A percentile compares a stretch with the other conserved stretches of the same genome.
Evolutionary conservation across 2,329 filamentous ascomycete genomes (phyloP).

Genomic region (Chrysosporium keratinophilum): DNA sequence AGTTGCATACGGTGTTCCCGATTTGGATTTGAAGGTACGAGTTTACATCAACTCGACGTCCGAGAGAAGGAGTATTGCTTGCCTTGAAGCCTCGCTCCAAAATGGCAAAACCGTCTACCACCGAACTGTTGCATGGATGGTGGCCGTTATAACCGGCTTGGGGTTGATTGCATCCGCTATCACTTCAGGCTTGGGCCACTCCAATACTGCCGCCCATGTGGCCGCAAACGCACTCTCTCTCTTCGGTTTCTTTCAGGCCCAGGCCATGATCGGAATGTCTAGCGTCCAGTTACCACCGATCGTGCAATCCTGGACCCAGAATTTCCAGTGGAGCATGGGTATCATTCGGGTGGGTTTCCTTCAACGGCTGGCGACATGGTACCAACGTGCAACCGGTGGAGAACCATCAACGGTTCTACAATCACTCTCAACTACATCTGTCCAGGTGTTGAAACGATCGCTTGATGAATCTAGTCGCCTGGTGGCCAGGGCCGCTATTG

Average conservation of each 20-base stretch:
- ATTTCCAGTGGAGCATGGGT: slow-evolving; percentile 97
- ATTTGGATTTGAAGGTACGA: slow-evolving; percentile 75
- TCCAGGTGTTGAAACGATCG: slow-evolving; percentile 66
- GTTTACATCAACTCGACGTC: slow-evolving; percentile 67
- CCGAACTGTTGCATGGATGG: slow-evolving; percentile 77
- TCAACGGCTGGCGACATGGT: slow-evolving; percentile 86
- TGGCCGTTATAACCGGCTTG: slow-evolving; percentile 75
- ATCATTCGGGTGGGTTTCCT: slow-evolving; percentile 82
- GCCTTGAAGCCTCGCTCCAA: slow-evolving; percentile 75
- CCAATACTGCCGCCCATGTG: slow-evolving; percentile 88
- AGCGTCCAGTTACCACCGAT: slow-evolving; percentile 74
- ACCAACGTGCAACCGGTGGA: slow-evolving; percentile 84
- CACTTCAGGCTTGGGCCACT: slow-evolving; percentile 80
- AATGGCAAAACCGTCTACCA: slow-evolving; percentile 90
- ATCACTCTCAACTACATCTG: slow-evolving; percentile 61
- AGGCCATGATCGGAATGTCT: slow-evolving; percentile 81
- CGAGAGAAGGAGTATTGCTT: slow-evolving; percentile 59
- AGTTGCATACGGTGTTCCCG: slow-evolving; percentile 81
- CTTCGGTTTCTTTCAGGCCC: slow-evolving; percentile 87
- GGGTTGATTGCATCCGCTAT: slow-evolving; percentile 77
- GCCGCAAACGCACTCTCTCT: slow-evolving; percentile 89
- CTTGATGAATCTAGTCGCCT: slow-evolving; percentile 30
- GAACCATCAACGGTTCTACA: slow-evolving; percentile 70
- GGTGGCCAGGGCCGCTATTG: slow-evolving; percentile 25
- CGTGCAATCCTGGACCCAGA: slow-evolving; percentile 86